Conservation (phyloP, 352 stramenopile species). For the Elongisporangium prolatum region DNA sequence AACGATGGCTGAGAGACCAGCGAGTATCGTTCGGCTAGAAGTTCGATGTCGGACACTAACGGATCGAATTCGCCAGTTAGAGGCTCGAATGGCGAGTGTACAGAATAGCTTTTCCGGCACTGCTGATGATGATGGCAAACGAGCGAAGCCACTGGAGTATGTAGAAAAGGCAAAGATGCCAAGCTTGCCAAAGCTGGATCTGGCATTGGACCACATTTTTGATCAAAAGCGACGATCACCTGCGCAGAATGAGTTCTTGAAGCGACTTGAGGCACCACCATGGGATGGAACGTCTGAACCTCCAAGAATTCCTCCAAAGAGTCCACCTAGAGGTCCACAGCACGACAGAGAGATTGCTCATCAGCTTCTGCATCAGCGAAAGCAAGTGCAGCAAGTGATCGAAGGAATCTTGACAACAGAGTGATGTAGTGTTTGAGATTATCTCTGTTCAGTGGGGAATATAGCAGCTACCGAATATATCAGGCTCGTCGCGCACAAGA, state of each 20-base stretch:
- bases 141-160: neutral
- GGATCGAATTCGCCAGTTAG: slow-evolving; percentile 36
- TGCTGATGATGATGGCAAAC: slow-evolving; percentile 2
- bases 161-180: slow-evolving; percentile 5
- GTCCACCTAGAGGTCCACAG: neutral
- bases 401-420: slow-evolving; percentile 2
- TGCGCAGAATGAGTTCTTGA: slow-evolving; percentile 63
- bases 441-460: slow-evolving; percentile 26
- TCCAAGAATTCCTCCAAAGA: neutral
- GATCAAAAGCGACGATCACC: slow-evolving; percentile 29
- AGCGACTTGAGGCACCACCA: slow-evolving; percentile 15
- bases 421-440: slow-evolving; percentile 4
- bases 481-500: slow-evolving; percentile 51
- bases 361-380: slow-evolving; percentile 27
- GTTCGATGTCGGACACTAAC: slow-evolving; percentile 24
- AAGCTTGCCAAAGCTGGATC: neutral
- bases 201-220: neutral
- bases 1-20: slow-evolving; percentile 22
- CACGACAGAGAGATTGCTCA: slow-evolving; percentile 8
- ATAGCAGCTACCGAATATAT: slow-evolving; percentile 72
- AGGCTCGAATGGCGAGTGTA: slow-evolving; percentile 15
- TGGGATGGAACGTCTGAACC: neutral
- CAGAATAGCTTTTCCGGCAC: slow-evolving; percentile 27
- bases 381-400: slow-evolving; percentile 25
- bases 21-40: slow-evolving; percentile 31